Evolutionary conservation across 2,329 filamentous ascomycete species (phyloP), one percentile per base, ranked within the genome.

Genomic region (Teratosphaeria zuluensis): DNA sequence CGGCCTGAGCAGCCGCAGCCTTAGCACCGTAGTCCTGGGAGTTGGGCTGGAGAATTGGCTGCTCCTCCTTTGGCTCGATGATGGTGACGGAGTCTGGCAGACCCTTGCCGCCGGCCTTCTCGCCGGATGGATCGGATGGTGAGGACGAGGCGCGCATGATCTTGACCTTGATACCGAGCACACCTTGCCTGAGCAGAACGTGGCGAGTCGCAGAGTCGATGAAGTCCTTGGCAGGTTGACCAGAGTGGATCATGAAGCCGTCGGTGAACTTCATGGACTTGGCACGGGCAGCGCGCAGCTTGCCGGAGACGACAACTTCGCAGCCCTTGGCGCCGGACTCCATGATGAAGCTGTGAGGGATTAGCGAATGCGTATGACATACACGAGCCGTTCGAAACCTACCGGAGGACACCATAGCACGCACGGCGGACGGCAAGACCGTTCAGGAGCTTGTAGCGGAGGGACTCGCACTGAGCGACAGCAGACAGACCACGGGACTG

Each of bases 211-310:
- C 95, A 74, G 82, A 85, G 85, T 99, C 94, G 79, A 99, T 99
- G 84, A 99, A 99, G 83, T 99, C 94, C 82, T 95, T 92, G 76
- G 92, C 94, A 75, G 94, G 94, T 80, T 99, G 94, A 82, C 94
- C 94, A 75, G 94, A 99, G 90, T 99, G 94, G 82, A 99, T 99
- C 94, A 99, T 99, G 90, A 99, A 99, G 78, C 94, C 94, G 80
- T 99, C 85, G 80, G 94, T 99, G 88, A 99, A 99, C 88, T 99
- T 99, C 94, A 99, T 99, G 83, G 85, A 90, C 90, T 99, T 99
- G 81, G 94, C 94, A 84, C 94, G 91, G 75, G 94, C 94, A 78
- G 94, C 94, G 76, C 94, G 88, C 73, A 99, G 89, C 88, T 99
- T 99, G 80, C 94, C 94, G 71, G 91, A 96, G 70, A 99, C 94